Conservation (phyloP, 805 yeast species). For the Candida incommunis region DNA sequence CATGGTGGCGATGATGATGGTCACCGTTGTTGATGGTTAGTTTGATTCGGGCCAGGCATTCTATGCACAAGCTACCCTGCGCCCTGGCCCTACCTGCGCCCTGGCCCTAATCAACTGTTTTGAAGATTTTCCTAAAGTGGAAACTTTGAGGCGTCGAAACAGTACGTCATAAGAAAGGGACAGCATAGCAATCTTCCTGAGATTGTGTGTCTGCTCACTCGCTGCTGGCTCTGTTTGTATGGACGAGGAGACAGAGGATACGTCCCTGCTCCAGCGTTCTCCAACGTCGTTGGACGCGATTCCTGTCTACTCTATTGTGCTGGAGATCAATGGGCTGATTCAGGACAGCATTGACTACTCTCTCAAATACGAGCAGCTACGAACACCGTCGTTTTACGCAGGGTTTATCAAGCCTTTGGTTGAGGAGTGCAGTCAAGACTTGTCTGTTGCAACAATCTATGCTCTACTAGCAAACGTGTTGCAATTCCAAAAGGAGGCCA, state of each 20-base stretch:
- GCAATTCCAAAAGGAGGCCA: slow-evolving; percentile 23
- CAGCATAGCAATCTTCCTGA: no score
- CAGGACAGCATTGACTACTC: slow-evolving; percentile 29
- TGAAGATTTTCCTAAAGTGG: no score
- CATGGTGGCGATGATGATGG: no score
- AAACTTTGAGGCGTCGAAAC: no score
- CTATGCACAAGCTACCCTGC: no score
- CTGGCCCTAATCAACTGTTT: no score
- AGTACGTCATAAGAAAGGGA: no score
- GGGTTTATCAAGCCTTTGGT: slow-evolving; percentile 35
- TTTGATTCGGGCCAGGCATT: no score
- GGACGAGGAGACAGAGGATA: slow-evolving; percentile 1
- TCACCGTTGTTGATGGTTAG: no score
- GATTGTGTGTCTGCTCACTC: no score
- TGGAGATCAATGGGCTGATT: slow-evolving; percentile 28
- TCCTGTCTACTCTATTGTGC: slow-evolving; percentile 21
- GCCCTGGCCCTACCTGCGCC: no score
- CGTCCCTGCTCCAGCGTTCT: slow-evolving; percentile 4
- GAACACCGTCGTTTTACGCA: slow-evolving; percentile 35
- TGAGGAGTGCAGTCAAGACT: slow-evolving; percentile 18
- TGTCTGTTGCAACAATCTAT: slow-evolving; percentile 23
- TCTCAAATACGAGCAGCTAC: slow-evolving; percentile 36
- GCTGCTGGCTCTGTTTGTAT: no score
- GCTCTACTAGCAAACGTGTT: slow-evolving; percentile 25
- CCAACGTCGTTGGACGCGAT: slow-evolving; percentile 18